A percentile compares a stretch with the other conserved stretches of the same genome.
These are phyloP conservation scores for Bipolaris bicolor DNA, from an alignment of 2,329 filamentous ascomycete species.

Conservation along the genomic window DNA sequence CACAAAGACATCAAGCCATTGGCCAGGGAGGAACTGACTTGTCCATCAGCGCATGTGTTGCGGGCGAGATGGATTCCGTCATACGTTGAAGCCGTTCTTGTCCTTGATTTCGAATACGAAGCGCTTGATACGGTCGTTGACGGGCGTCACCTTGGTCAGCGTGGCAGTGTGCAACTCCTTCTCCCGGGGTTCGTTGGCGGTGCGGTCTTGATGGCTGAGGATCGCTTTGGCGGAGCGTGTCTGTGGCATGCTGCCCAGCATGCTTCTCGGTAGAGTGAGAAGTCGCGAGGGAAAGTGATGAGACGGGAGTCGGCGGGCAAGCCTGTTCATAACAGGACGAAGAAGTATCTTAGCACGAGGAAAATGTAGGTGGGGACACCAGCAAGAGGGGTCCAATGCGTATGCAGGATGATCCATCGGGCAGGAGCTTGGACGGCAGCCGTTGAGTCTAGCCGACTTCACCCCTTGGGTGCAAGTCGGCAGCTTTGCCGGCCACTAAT, in stretches of 20 bases:
- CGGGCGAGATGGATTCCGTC: constrained; percentile 31
- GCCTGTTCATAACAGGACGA: constrained; percentile 24
- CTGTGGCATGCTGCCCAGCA: constrained; percentile 40
- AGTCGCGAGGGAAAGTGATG: constrained; percentile 15
- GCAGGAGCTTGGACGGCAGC: constrained; percentile 22
- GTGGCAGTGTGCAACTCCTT: constrained; percentile 67
- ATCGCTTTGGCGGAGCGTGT: constrained; percentile 39
- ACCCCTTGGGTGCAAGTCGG: constrained; percentile 2
- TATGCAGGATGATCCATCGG: constrained; percentile 21
- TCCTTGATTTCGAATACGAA: constrained; percentile 67
- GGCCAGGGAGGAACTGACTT: constrained; percentile 72
- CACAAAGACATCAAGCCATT: constrained; percentile 86
- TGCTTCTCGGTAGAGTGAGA: constrained; percentile 23
- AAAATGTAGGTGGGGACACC: constrained; percentile 28
- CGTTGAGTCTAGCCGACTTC: constrained; percentile 12
- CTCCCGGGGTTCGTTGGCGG: constrained; percentile 74
- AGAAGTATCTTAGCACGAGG: constrained; percentile 20
- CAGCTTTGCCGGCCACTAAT: not conserved
- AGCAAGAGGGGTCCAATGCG: constrained; percentile 19
- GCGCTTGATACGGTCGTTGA: constrained; percentile 72
- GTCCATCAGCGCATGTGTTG: constrained; percentile 40
- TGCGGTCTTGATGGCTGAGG: constrained; percentile 70
- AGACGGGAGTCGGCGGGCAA: constrained; percentile 21
- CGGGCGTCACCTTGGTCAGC: constrained; percentile 64
- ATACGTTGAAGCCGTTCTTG: constrained; percentile 58